phyloP scores from a whole-genome alignment of 768 basidiomycete species.

The Panaeolus papilionaceus region DNA sequence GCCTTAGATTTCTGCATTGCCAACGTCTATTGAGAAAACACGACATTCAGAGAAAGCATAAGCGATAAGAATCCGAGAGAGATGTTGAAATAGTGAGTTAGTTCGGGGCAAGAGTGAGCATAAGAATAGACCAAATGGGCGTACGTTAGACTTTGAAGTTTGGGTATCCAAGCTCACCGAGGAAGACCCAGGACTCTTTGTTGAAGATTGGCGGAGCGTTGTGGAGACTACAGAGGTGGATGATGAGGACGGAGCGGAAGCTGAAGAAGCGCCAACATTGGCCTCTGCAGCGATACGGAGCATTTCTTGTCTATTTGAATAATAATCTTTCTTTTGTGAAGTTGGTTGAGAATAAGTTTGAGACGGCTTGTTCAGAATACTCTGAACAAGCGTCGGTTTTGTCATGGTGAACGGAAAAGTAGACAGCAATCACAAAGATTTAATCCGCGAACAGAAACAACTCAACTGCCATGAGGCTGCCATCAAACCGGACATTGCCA shows the following conservation, averaged over 20 bases:
- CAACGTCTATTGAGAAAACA: conserved; percentile 14
- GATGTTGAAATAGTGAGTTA: not conserved
- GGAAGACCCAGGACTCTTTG: not conserved
- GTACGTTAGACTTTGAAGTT: conserved; percentile 8
- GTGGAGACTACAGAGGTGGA: conserved; percentile 16
- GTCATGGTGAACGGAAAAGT: conserved; percentile 28
- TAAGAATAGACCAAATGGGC: not conserved
- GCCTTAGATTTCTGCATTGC: conserved; percentile 11
- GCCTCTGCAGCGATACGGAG: conserved; percentile 53
- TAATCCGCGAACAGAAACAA: not conserved
- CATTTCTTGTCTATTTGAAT: conserved; percentile 58
- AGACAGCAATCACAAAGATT: conserved; percentile 2
- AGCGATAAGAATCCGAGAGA: not conserved
- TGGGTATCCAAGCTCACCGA: conserved; percentile 4
- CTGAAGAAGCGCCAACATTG: conserved; percentile 16
- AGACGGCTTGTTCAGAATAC: conserved; percentile 66
- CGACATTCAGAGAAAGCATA: conserved; percentile 15
- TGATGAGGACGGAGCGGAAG: conserved; percentile 8
- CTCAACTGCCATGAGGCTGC: not conserved
- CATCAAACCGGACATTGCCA: conserved; percentile 7
- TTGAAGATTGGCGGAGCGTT: conserved; percentile 22
- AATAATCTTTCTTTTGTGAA: conserved; percentile 49
- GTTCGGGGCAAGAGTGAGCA: not conserved
- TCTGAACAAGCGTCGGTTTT: conserved; percentile 52
- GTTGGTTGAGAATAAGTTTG: conserved; percentile 58